A percentile compares a stretch with the other conserved stretches of the same genome.
Evolutionary conservation across 768 basidiomycete genomes (phyloP).

Genomic region (Basidioascus undulatus): DNA sequence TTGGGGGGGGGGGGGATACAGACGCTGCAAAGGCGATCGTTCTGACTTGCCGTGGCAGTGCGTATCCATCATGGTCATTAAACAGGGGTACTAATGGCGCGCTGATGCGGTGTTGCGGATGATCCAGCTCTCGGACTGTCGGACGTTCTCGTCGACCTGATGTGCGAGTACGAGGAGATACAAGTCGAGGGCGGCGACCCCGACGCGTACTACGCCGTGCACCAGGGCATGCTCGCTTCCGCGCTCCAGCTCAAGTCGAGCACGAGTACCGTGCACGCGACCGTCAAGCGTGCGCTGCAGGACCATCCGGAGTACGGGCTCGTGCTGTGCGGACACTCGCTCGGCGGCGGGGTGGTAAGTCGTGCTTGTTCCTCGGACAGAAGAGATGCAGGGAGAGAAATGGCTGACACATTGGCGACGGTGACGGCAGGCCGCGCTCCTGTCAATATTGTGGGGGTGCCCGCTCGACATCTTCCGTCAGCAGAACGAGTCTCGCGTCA

Average conservation of each 20-base stretch:
- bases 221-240: constrained; percentile 16
- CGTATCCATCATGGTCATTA: not conserved
- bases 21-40: constrained; percentile 17
- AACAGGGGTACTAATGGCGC: too few relatives aligned
- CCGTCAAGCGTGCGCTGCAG: constrained; percentile 15
- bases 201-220: constrained; percentile 16
- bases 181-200: constrained; percentile 14
- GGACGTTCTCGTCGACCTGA: constrained; percentile 21
- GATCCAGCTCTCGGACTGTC: constrained; percentile 20
- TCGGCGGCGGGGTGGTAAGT: too few relatives aligned
- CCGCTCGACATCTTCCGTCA: constrained; percentile 9
- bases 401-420: too few relatives aligned
- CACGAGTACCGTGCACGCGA: constrained; percentile 18
- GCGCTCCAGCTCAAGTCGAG: constrained; percentile 12
- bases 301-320: constrained; percentile 18
- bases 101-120: too few relatives aligned
- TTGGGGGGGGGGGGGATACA: too few relatives aligned
- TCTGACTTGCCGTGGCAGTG: constrained; percentile 13
- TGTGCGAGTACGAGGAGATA: constrained; percentile 18
- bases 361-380: too few relatives aligned
- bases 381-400: too few relatives aligned
- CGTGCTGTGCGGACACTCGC: constrained; percentile 19
- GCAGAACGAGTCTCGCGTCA: constrained; percentile 6
- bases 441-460: constrained; percentile 16
- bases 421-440: constrained; percentile 18